A percentile compares a stretch with the other conserved stretches of the same genome.
These are phyloP conservation scores for Sporobolomyces pararoseus DNA, from an alignment of 768 basidiomycete genomes.

Conservation along the genomic window DNA sequence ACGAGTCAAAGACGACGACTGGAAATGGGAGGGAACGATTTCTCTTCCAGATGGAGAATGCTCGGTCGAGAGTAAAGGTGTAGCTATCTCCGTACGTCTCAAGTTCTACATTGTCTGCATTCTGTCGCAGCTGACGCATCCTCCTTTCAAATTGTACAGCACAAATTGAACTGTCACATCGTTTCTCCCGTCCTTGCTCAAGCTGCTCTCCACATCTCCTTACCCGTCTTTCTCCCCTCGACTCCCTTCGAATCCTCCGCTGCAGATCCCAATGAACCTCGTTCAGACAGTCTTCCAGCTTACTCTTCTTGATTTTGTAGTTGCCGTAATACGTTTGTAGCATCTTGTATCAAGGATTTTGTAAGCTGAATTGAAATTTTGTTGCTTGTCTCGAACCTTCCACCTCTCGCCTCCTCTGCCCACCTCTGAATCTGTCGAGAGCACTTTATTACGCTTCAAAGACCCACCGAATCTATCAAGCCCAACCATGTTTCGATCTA, in stretches of 20 bases:
- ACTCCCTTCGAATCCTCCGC: neutral
- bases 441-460: neutral
- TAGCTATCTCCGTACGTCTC: conserved; percentile 8
- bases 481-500: neutral
- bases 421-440: neutral
- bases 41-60: neutral
- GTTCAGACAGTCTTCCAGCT: too few relatives aligned
- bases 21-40: conserved; percentile 9
- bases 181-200: conserved; percentile 15
- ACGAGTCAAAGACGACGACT: neutral
- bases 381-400: too few relatives aligned
- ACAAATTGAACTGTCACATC: conserved; percentile 10
- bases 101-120: too few relatives aligned
- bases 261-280: too few relatives aligned
- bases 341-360: neutral
- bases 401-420: neutral
- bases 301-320: neutral
- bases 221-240: conserved; percentile 26
- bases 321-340: neutral
- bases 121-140: neutral
- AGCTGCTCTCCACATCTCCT: conserved; percentile 5
- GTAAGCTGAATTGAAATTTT: too few relatives aligned
- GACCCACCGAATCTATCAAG: neutral
- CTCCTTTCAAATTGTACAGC: neutral
- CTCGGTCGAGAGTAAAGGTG: conserved; percentile 5